phyloP scores from a whole-genome alignment of 331 rosid species.

The Quercus tomentella region DNA sequence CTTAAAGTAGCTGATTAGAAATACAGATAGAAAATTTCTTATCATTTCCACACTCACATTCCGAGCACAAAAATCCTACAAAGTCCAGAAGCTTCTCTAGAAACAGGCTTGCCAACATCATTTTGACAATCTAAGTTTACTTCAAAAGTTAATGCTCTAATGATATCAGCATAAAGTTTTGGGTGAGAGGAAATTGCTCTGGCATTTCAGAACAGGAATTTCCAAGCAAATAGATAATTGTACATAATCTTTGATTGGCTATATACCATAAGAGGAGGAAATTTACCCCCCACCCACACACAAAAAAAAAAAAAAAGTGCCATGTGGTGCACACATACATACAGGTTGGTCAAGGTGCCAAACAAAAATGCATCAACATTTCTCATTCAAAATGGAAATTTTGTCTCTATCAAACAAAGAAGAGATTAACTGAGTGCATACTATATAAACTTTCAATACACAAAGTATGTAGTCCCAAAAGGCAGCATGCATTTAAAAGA shows the following conservation, averaged over 20 bases:
- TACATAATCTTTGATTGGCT: background rate
- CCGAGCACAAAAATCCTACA: background rate
- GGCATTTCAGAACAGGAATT: background rate
- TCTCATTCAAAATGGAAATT: background rate
- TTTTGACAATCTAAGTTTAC: background rate
- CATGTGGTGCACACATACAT: background rate
- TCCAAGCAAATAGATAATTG: background rate
- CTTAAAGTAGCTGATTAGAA: background rate
- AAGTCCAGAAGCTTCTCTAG: background rate
- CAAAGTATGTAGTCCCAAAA: background rate
- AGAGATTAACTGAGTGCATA: background rate
- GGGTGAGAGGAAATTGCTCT: background rate
- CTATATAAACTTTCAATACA: background rate
- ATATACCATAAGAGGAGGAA: background rate
- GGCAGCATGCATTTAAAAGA: background rate
- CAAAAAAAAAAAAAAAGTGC: background rate
- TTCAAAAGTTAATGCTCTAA: constrained; percentile 1
- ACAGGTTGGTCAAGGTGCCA: background rate
- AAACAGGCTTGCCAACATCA: background rate
- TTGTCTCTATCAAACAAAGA: background rate
- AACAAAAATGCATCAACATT: background rate
- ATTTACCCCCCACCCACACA: background rate
- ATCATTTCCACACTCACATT: background rate
- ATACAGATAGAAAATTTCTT: background rate
- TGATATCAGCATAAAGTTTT: background rate